Evolutionary conservation across 164 flowering plant genomes (phyloP), one percentile per base, ranked within the genome.

Genomic region (Tinospora cordifolia): DNA sequence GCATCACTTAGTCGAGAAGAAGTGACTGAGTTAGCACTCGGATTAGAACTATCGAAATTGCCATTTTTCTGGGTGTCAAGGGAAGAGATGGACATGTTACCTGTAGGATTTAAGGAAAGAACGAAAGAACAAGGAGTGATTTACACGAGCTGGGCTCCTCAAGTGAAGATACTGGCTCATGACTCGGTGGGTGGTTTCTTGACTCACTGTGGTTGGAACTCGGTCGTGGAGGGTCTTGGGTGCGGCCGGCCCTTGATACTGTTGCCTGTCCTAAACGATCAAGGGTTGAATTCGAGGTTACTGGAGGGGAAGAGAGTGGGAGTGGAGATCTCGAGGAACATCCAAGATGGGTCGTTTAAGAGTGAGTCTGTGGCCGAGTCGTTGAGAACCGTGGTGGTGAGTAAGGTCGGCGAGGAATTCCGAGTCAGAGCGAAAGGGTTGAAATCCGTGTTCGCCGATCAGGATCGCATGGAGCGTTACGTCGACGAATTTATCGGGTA

Each of bases 161-260:
- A 86, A 68, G 66, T 75, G 8, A 79, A 46, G 75, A 86, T 86
- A 60, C 71, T 89, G 51, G 60, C 77, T 19, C 94, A 87, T 59
- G 75, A 70, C 0, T 66, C 89, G 3, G 72, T 84, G 0, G 84
- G 87, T 17, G 89, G 87, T 1, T 87, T 78, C 74, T 63, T 89
- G 79, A 84, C 88, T 36, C 90, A 87, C 68, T 83, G 87, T 30
- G 96, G 92, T 0, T 86, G 86, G 87, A 82, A 79, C 75, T 88
- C 90, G 17, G 80, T 81, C 0, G 63, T 84, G 0, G 96, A 90
- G 74, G 87, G 80, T 0, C 75, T 87, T 0, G 54, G 72, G 0
- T 66, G 71, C 1, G 92, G 92, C 6, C 74, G 77, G 13, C 81
- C 78, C 26, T 46, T 86, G 67, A 73, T 90, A 6, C 17, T 83